phyloP scores from a whole-genome alignment of 1,284 basidiomycete genomes.

The Puccinia novopanici region DNA sequence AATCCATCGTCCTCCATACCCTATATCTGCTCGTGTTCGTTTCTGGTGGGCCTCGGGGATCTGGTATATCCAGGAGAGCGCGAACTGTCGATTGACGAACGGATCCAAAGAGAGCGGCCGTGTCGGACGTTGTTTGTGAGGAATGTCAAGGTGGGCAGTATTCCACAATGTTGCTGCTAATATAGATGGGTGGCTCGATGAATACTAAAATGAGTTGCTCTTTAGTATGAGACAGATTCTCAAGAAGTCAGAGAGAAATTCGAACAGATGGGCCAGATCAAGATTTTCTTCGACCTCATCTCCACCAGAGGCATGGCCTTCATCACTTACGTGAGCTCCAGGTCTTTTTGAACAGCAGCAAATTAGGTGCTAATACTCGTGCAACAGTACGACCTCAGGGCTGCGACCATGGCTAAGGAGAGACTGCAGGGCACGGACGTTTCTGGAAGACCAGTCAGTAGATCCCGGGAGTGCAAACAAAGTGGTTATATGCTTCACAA shows the following conservation, averaged over 20 bases:
- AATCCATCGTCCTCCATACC: background rate
- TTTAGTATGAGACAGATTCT: constrained; percentile 83
- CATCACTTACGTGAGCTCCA: constrained; percentile 82
- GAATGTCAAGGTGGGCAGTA: constrained; percentile 76
- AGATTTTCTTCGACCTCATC: constrained; percentile 93
- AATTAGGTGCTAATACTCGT: background rate
- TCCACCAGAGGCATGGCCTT: constrained; percentile 94
- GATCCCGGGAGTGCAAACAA: too few species aligned
- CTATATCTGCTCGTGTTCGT: background rate
- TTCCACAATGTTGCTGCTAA: too few species aligned
- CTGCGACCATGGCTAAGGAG: constrained; percentile 84
- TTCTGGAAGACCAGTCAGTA: constrained; percentile 75
- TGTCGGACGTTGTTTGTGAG: constrained; percentile 94
- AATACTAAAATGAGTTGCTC: constrained; percentile 52
- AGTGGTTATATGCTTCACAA: constrained; percentile 28
- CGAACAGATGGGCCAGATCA: constrained; percentile 89
- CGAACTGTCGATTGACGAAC: constrained; percentile 81
- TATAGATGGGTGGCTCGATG: too few species aligned
- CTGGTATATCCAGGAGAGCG: constrained; percentile 64
- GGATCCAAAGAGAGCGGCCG: constrained; percentile 84
- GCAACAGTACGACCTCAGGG: constrained; percentile 79
- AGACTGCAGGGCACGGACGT: constrained; percentile 81
- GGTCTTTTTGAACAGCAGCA: background rate
- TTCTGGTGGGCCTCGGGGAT: background rate
- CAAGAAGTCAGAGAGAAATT: constrained; percentile 80